Base-by-base conservation (phyloP, 2,329 filamentous ascomycete species). In the Alternaria panax region DNA sequence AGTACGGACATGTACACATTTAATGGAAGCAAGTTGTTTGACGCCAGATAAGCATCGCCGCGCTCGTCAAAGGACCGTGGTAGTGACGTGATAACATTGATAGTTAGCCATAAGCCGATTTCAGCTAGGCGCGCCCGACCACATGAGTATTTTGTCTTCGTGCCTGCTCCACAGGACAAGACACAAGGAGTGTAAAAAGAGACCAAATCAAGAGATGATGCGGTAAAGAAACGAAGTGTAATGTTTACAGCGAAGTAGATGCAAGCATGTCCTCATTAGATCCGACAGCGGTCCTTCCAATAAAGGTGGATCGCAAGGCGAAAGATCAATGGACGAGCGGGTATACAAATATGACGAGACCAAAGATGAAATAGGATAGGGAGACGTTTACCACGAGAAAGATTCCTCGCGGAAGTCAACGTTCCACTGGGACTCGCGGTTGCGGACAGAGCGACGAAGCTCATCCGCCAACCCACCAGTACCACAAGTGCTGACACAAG, bases 401-500 rank as follows among this genome's bases (percentile, higher is more conserved):
- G 90, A 89, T 77, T 93, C 90, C 79, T 94, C 91, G 61, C 91
- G 85, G 76, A 93, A 92, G 72, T 93, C 91, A 54, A 93, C 87
- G 60, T 87, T 87, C 64, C 87, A 88, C 46, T 83, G 78, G 64
- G 88, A 83, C 75, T 91, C 88, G 67, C 87, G 84, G 51, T 82
- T 83, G 60, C 91, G 84, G 45, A 91, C 88, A 12, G 88, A 88
- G 53, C 83, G 81, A 53, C 91, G 83, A 40, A 93, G 90, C 78
- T 93, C 90, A 69, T 94, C 91, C 62, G 88, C 90, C 52, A 94
- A 81, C 11, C 86, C 84, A 52, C 91, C 91, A 4, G 89, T 89
- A 14, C 91, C 91, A 70, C 91, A 93, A 2, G 92, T 90, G 16
- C 89, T 90, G 43, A 98, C 92, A 22, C 88, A 91, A 88, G 97